Evolutionary conservation across 2,329 filamentous ascomycete species (phyloP).

Genomic region (Sarocladium strictum): DNA sequence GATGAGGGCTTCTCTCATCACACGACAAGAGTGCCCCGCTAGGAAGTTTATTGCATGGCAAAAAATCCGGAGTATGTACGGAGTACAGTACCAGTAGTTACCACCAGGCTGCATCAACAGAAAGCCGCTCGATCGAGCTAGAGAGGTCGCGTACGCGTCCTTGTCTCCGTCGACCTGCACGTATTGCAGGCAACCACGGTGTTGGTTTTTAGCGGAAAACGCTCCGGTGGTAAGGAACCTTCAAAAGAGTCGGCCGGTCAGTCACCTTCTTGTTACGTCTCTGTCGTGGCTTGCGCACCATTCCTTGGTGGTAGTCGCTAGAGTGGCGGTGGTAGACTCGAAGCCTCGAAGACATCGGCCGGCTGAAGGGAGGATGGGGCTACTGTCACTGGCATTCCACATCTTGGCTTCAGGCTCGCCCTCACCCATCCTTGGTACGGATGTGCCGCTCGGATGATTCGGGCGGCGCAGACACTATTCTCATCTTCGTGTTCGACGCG

Average conservation of each 20-base stretch:
- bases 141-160: not conserved
- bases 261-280: not conserved
- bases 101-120: no score
- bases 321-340: not conserved
- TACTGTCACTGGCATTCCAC: not conserved
- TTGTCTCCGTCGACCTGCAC: not conserved
- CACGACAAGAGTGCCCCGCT: constrained; percentile 2
- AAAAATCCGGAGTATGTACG: no score
- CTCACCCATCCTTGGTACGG: not conserved
- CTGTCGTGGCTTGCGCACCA: not conserved
- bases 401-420: not conserved
- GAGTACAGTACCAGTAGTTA: no score
- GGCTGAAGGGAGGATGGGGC: constrained; percentile 2
- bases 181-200: not conserved
- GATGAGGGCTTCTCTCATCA: constrained; percentile 2
- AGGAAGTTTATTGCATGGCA: not conserved
- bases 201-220: not conserved
- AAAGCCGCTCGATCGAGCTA: not conserved
- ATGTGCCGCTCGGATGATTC: not conserved
- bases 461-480: not conserved
- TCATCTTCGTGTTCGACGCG: not conserved
- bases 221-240: not conserved
- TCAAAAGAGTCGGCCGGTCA: not conserved
- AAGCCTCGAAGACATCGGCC: not conserved
- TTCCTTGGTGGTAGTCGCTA: not conserved